These are phyloP conservation scores for Cucumis hystrix DNA, from an alignment of 306 rosid species.

Conservation along the genomic window DNA sequence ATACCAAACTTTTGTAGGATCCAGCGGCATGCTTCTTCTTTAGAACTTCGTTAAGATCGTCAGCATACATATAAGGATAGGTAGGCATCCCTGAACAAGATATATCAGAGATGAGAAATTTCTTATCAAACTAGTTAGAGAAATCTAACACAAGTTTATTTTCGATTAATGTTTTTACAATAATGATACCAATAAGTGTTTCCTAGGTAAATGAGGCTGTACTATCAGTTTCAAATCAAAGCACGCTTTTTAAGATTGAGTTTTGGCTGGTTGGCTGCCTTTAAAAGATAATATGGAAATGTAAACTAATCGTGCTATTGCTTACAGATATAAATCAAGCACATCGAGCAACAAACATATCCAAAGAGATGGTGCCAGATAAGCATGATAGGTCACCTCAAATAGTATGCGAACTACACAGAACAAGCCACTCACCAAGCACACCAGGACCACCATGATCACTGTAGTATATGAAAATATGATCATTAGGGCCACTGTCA, in stretches of 20 bases:
- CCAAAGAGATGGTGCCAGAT: not conserved
- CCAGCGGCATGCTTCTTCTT: slow-evolving; percentile 73
- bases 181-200: not conserved
- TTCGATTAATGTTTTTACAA: not conserved
- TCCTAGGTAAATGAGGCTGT: not conserved
- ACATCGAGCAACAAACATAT: not conserved
- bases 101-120: not conserved
- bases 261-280: not conserved
- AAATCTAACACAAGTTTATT: not conserved
- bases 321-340: not conserved
- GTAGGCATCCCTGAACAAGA: slow-evolving; percentile 66
- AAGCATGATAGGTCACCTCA: not conserved
- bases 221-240: not conserved
- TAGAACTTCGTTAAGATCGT: slow-evolving; percentile 50
- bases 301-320: not conserved
- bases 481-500: slow-evolving; percentile 89
- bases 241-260: not conserved
- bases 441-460: slow-evolving; percentile 99
- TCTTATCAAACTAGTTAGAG: not conserved
- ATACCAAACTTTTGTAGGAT: slow-evolving; percentile 63
- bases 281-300: not conserved
- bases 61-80: slow-evolving; percentile 50
- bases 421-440: slow-evolving; percentile 56
- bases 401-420: not conserved
- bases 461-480: slow-evolving; percentile 62